phyloP scores from a whole-genome alignment of 208 protist species.

The Leishmania turanica region DNA sequence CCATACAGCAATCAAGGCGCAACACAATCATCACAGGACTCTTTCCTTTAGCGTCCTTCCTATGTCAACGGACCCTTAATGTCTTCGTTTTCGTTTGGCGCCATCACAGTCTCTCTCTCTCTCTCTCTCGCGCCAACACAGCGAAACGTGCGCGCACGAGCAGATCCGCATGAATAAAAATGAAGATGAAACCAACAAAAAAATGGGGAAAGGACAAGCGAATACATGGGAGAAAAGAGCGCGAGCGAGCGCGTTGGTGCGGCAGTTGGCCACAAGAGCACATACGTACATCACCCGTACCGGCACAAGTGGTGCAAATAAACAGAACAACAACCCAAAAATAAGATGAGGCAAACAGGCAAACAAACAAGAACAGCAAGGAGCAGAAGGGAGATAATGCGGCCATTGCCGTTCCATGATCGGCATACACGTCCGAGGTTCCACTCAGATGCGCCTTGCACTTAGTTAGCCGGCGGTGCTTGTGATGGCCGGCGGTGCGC shows the following conservation, averaged over 20 bases:
- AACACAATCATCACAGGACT: background rate
- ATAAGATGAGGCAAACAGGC: too few relatives aligned
- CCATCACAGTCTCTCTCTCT: background rate
- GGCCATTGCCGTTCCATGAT: background rate
- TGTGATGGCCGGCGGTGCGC: conserved; percentile 19
- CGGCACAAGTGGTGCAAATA: background rate
- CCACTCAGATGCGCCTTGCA: background rate
- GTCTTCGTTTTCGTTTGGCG: background rate
- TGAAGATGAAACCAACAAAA: too few relatives aligned
- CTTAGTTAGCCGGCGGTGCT: conserved; percentile 8
- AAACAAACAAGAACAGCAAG: background rate
- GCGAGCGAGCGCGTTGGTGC: background rate
- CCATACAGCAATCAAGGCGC: background rate
- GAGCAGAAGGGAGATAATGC: background rate
- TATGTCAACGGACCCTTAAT: background rate
- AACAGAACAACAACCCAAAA: background rate
- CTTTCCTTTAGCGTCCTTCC: background rate
- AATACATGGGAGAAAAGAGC: background rate
- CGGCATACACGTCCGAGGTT: background rate
- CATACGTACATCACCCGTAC: background rate
- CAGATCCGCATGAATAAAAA: background rate
- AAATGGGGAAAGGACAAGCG: background rate
- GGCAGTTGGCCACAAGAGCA: background rate
- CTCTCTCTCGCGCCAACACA: background rate
- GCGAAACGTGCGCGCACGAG: background rate